phyloP scores from a whole-genome alignment of 2,329 filamentous ascomycete species.

The Fusarium setosum region DNA sequence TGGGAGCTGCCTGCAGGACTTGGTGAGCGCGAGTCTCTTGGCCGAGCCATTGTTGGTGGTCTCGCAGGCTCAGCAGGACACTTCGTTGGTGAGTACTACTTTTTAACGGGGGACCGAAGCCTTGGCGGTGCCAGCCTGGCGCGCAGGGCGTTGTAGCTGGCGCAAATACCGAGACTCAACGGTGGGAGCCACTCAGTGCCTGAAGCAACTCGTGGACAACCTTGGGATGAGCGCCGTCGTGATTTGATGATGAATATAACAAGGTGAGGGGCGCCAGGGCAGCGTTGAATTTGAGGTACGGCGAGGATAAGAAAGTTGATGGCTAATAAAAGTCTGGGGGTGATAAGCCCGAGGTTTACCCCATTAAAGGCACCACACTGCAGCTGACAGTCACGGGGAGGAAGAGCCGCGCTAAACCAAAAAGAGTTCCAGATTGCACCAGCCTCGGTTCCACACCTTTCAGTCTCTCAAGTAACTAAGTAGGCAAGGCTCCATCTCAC shows the following conservation, averaged over 20 bases:
- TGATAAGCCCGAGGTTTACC: constrained; percentile 27
- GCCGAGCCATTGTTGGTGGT: constrained; percentile 67
- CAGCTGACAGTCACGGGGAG: not conserved
- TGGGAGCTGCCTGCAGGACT: constrained; percentile 90
- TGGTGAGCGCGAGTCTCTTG: constrained; percentile 84
- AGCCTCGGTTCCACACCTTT: constrained; percentile 22
- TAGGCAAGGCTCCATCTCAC: constrained; percentile 7
- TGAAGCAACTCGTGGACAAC: not conserved
- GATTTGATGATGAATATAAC: constrained; percentile 10
- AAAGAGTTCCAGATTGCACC: constrained; percentile 15
- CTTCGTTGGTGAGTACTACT: constrained; percentile 54
- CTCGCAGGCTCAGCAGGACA: constrained; percentile 56
- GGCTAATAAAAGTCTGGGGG: constrained; percentile 28
- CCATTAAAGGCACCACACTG: not conserved
- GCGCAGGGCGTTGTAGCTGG: constrained; percentile 21
- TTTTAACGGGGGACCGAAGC: constrained; percentile 40
- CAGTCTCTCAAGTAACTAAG: constrained; percentile 4
- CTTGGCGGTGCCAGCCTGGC: constrained; percentile 36
- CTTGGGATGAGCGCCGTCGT: constrained; percentile 5
- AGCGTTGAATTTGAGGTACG: constrained; percentile 13
- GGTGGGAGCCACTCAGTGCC: not conserved
- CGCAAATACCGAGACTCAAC: constrained; percentile 9
- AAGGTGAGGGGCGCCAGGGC: constrained; percentile 23
- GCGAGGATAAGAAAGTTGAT: constrained; percentile 20
- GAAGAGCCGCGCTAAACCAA: constrained; percentile 34